These are phyloP conservation scores for Cavenderia fasciculata DNA, from an alignment of 78 protist genomes.

Conservation along the genomic window DNA sequence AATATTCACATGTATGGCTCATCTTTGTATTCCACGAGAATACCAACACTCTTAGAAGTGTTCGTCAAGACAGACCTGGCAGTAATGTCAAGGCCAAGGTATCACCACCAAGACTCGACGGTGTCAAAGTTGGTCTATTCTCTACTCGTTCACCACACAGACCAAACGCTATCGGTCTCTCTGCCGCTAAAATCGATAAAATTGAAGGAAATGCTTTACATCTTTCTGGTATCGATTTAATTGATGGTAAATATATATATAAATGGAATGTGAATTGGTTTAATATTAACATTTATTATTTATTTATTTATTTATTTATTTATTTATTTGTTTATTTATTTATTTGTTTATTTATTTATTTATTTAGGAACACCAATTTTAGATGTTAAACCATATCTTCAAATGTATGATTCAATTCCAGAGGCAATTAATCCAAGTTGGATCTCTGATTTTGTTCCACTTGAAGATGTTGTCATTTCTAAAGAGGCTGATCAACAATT, in stretches of 20 bases:
- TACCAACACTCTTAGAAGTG: constrained; percentile 57
- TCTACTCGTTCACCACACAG: constrained; percentile 80
- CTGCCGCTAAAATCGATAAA: constrained; percentile 73
- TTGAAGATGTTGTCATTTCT: constrained; percentile 29
- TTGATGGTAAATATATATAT: constrained; percentile 41
- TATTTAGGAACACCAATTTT: constrained; percentile 87
- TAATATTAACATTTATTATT: not conserved
- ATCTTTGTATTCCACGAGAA: constrained; percentile 80
- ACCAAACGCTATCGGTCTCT: constrained; percentile 75
- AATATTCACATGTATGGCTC: constrained; percentile 89
- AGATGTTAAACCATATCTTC: constrained; percentile 86
- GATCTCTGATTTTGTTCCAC: constrained; percentile 44
- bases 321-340: no score
- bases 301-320: constrained; percentile 62
- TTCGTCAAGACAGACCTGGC: constrained; percentile 49
- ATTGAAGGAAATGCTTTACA: constrained; percentile 48
- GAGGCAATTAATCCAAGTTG: constrained; percentile 51
- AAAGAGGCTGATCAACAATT: constrained; percentile 29
- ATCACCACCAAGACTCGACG: constrained; percentile 75
- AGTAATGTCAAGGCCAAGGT: constrained; percentile 77
- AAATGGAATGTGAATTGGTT: constrained; percentile 13
- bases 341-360: no score
- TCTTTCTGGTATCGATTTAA: constrained; percentile 69
- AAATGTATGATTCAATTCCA: constrained; percentile 40
- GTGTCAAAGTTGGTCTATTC: constrained; percentile 72